A percentile compares a stretch with the other conserved stretches of the same genome.
Conservation (phyloP, 306 rosid genomes). For the Luffa aegyptiaca region DNA sequence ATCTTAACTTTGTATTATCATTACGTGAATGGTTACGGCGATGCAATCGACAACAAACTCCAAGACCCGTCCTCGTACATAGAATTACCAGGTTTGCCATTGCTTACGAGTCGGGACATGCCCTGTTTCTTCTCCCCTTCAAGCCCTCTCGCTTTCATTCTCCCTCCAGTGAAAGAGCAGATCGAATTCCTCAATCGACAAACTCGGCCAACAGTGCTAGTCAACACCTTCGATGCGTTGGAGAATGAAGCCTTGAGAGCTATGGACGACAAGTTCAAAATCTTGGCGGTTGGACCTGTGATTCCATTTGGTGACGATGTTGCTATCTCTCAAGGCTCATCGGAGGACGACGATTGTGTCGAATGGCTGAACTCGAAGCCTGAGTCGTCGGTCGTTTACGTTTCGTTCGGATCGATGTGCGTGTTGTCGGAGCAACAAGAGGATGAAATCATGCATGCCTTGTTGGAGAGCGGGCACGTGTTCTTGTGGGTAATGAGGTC, state of each 20-base stretch:
- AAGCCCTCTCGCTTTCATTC: neutral
- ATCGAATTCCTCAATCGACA: neutral
- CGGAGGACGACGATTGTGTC: neutral
- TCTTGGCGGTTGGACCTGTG: constrained; percentile 21
- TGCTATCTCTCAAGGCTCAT: neutral
- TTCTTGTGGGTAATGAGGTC: constrained; percentile 24
- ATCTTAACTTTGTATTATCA: constrained; percentile 28
- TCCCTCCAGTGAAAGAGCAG: constrained; percentile 1
- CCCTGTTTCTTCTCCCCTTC: constrained; percentile 20
- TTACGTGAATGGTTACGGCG: constrained; percentile 18
- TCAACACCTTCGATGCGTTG: constrained; percentile 21
- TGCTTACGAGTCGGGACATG: constrained; percentile 16
- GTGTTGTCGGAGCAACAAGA: constrained; percentile 7
- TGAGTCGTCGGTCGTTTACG: constrained; percentile 9
- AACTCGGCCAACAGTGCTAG: constrained; percentile 3
- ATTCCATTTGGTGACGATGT: neutral
- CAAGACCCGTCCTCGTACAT: neutral
- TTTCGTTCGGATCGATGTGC: constrained; percentile 20
- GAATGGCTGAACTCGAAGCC: constrained; percentile 19
- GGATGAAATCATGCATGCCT: constrained; percentile 18
- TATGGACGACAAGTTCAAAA: neutral
- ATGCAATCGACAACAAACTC: neutral
- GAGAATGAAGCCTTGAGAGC: constrained; percentile 19
- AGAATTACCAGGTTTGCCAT: constrained; percentile 21
- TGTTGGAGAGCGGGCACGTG: constrained; percentile 9